Evolutionary conservation across 495 filamentous ascomycete species (phyloP), one percentile per base, ranked within the genome.

Genomic region (Trichocladium uniseriatum): DNA sequence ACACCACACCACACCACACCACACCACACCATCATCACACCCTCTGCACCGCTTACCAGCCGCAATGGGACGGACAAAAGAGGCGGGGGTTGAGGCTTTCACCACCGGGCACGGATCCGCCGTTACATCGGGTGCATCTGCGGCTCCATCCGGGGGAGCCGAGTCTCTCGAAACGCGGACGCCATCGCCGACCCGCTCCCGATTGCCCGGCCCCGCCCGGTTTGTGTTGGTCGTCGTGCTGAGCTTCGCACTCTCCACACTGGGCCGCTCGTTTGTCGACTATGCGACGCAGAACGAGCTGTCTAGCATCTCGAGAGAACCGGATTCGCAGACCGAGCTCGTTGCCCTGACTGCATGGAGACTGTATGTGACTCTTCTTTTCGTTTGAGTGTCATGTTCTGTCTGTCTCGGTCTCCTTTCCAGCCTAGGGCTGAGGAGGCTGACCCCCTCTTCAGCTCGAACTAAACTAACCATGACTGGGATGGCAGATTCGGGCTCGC

Each of bases 141-240:
- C 37, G 18, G 37, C 18, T 6, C 40, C 20, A 8, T 21, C 35
- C 40, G 40, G 34, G 13, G 35, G 41, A 20, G 24, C 46, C 52
- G 52, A 54, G 16, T 20, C 31, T 45, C 11, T 19, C 14, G 37
- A 24, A 36, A 1, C 19, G 21, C 28, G 31, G 32, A 21, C 37
- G 37, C 38, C 28, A 43, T 32, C 24, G 29, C 32, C 18, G 29
- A 21, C 28, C 36, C 51, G 21, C 42, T 42, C 57, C n/a, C 70
- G 64, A 20, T 62, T 83, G n/a, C 81, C 83, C 3, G 55, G 62
- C 18, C 50, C 60, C 8, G 57, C 79, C 6, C 78, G 80, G 31
- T 86, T 89, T 54, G 69, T 75, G 16, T 69, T 89, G 2, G 72
- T 83, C 4, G 73, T 83, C 10, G 38, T 82, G 13, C 61, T 83